A percentile compares a stretch with the other conserved stretches of the same genome.
phyloP scores from a whole-genome alignment of 169 alveolate species.

The Plasmodium yoelii region DNA sequence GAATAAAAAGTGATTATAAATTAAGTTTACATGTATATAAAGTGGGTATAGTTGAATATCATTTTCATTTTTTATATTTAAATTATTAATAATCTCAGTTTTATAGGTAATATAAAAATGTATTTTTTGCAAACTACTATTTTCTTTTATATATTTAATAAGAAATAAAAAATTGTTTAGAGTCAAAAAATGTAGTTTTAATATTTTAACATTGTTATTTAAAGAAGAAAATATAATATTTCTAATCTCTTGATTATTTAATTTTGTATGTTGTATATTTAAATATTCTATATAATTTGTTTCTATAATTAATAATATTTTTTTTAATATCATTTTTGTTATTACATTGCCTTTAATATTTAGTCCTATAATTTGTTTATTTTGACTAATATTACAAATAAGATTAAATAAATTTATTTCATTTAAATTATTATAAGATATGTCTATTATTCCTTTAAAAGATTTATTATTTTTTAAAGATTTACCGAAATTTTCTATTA shows the following conservation, averaged over 20 bases:
- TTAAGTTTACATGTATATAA: slow-evolving; percentile 19
- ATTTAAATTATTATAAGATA: slow-evolving; percentile 51
- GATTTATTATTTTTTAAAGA: slow-evolving; percentile 38
- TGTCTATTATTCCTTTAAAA: slow-evolving; percentile 33
- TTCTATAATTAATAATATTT: slow-evolving; percentile 47
- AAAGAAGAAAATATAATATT: slow-evolving; percentile 45
- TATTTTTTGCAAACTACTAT: slow-evolving; percentile 14
- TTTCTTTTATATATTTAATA: slow-evolving; percentile 22
- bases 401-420: slow-evolving; percentile 39
- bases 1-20: too few species aligned
- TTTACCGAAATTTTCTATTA: slow-evolving; percentile 58
- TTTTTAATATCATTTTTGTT: slow-evolving; percentile 49
- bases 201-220: slow-evolving; percentile 10
- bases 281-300: slow-evolving; percentile 32
- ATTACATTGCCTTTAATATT: slow-evolving; percentile 49
- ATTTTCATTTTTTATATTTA: slow-evolving; percentile 23
- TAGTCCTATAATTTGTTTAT: slow-evolving; percentile 41
- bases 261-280: slow-evolving; percentile 43
- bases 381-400: slow-evolving; percentile 33
- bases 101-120: slow-evolving; percentile 16
- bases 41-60: background rate
- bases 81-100: background rate
- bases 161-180: slow-evolving; percentile 19
- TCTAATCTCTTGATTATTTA: slow-evolving; percentile 48
- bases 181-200: slow-evolving; percentile 35